Conservation (phyloP, 441 rosid genomes). For the Pelargonium australe region DNA sequence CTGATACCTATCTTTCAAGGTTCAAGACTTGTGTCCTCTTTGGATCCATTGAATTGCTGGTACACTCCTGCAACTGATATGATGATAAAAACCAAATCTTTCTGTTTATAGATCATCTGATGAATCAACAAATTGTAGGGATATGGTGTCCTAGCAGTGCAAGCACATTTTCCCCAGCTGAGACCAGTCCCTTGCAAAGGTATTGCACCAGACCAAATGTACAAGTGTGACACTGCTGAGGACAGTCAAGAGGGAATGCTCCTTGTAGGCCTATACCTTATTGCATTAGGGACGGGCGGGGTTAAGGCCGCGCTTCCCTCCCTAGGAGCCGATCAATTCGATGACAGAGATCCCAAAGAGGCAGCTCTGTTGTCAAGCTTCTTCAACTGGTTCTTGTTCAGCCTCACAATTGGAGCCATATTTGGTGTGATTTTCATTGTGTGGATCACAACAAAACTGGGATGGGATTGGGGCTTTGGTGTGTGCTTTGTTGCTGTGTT, state of each 20-base stretch:
- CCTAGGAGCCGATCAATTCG: conserved; percentile 63
- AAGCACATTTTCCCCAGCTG: conserved; percentile 45
- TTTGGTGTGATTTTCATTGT: conserved; percentile 46
- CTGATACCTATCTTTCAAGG: conserved; percentile 54
- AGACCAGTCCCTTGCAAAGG: conserved; percentile 49
- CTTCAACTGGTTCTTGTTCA: conserved; percentile 63
- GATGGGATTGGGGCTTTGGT: conserved; percentile 56
- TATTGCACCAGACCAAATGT: conserved; percentile 22
- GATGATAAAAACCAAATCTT: too few species aligned
- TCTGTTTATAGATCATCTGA: too few species aligned
- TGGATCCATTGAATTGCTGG: conserved; percentile 48
- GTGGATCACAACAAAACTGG: conserved; percentile 44
- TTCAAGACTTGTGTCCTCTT: conserved; percentile 52
- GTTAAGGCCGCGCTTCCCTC: conserved; percentile 51
- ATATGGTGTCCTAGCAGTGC: conserved; percentile 36
- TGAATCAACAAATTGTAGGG: conserved; percentile 32
- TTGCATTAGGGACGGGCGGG: conserved; percentile 52
- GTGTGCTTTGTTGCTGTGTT: conserved; percentile 33
- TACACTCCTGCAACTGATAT: conserved; percentile 13
- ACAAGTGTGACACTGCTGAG: conserved; percentile 32
- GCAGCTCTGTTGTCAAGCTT: conserved; percentile 42
- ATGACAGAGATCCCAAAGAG: conserved; percentile 38
- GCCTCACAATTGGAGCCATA: conserved; percentile 44
- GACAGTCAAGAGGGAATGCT: conserved; percentile 34
- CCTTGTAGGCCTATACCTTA: conserved; percentile 41